phyloP scores from a whole-genome alignment of 2,329 filamentous ascomycete species.

The Shiraia sp. region DNA sequence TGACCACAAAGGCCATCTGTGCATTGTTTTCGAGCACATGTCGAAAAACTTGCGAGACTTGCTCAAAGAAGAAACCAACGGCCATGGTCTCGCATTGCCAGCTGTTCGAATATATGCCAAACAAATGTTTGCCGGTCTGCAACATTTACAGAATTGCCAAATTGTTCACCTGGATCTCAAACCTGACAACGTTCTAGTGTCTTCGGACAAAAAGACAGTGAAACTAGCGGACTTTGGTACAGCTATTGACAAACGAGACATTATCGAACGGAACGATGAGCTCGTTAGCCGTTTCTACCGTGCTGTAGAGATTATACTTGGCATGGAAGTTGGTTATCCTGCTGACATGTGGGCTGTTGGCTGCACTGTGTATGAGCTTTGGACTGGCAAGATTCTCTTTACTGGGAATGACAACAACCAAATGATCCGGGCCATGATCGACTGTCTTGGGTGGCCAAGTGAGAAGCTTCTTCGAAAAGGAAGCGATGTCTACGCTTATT shows the following conservation, averaged over 20 bases:
- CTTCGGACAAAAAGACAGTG: slow-evolving; percentile 64
- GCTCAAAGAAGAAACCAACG: slow-evolving; percentile 79
- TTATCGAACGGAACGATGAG: slow-evolving; percentile 87
- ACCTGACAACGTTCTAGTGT: slow-evolving; percentile 88
- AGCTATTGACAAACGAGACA: slow-evolving; percentile 85
- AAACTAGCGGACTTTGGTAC: slow-evolving; percentile 97
- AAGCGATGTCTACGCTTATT: slow-evolving; percentile 75
- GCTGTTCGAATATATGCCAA: slow-evolving; percentile 88
- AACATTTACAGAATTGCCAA: slow-evolving; percentile 86
- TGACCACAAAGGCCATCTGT: slow-evolving; percentile 92
- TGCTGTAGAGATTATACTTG: slow-evolving; percentile 94
- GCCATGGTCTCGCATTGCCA: slow-evolving; percentile 85
- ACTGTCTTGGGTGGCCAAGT: slow-evolving; percentile 89
- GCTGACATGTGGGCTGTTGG: slow-evolving; percentile 98
- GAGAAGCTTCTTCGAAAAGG: slow-evolving; percentile 86
- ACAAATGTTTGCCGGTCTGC: slow-evolving; percentile 89
- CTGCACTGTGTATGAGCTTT: slow-evolving; percentile 94
- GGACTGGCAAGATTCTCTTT: slow-evolving; percentile 96
- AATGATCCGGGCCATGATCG: slow-evolving; percentile 96
- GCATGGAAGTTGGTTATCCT: slow-evolving; percentile 92
- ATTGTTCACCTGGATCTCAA: slow-evolving; percentile 96
- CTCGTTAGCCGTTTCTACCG: slow-evolving; percentile 97
- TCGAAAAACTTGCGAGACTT: slow-evolving; percentile 85
- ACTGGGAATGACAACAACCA: slow-evolving; percentile 96
- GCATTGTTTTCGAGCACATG: slow-evolving; percentile 95